phyloP scores from a whole-genome alignment of 306 rosid genomes.

The Oemleria cerasiformis region DNA sequence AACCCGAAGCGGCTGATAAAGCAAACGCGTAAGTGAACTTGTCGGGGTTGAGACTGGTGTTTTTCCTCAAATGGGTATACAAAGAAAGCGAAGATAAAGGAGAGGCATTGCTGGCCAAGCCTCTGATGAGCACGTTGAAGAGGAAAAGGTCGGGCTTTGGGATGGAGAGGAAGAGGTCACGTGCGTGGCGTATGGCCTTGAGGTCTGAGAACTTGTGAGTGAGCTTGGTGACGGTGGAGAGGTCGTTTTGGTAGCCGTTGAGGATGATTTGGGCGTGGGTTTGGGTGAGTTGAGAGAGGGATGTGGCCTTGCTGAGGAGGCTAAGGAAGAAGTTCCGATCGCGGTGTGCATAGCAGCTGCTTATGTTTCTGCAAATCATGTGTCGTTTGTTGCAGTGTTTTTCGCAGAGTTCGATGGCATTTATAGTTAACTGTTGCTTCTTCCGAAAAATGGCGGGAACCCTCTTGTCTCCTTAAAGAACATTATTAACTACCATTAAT shows the following conservation, averaged over 20 bases:
- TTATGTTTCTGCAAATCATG: slow-evolving; percentile 37
- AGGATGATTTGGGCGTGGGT: slow-evolving; percentile 73
- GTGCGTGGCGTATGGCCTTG: slow-evolving; percentile 60
- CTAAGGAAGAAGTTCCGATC: slow-evolving; percentile 48
- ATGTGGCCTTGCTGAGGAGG: slow-evolving; percentile 46
- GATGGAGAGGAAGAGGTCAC: slow-evolving; percentile 55
- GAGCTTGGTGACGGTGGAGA: slow-evolving; percentile 77
- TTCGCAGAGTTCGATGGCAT: background rate
- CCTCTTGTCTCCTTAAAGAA: background rate
- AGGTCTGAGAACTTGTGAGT: slow-evolving; percentile 73
- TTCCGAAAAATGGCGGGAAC: background rate
- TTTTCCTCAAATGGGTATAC: slow-evolving; percentile 51
- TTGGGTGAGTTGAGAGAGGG: slow-evolving; percentile 53
- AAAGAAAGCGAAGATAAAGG: slow-evolving; percentile 55
- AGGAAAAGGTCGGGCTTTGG: slow-evolving; percentile 80
- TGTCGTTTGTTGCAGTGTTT: background rate
- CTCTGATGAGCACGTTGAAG: slow-evolving; percentile 71
- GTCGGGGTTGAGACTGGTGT: slow-evolving; percentile 55
- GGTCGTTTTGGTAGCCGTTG: slow-evolving; percentile 64
- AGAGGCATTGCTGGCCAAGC: slow-evolving; percentile 52
- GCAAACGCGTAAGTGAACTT: slow-evolving; percentile 63
- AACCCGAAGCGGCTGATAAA: slow-evolving; percentile 50
- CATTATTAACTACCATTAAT: too few relatives aligned
- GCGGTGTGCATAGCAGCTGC: slow-evolving; percentile 17
- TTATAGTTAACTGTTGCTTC: background rate